Evolutionary conservation across 129 eudicot species (phyloP).

Genomic region (Oenanthe sinensis): DNA sequence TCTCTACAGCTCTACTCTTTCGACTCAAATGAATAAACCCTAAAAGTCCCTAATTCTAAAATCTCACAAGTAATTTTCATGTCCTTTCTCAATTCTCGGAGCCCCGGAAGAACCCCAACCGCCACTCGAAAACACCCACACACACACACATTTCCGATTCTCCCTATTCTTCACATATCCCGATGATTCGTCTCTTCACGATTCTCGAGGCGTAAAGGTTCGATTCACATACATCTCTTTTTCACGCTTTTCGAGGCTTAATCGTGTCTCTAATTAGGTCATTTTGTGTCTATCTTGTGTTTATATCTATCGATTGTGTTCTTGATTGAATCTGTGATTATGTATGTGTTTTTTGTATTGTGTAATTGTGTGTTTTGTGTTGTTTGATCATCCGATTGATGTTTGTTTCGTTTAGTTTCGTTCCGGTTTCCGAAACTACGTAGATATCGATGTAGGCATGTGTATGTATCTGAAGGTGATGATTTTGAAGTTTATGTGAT

Average conservation of each 20-base stretch:
- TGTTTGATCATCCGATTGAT: conserved; percentile 24
- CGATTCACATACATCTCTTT: neutral
- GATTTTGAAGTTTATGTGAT: conserved; percentile 9
- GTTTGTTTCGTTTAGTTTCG: neutral
- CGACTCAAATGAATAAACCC: too few species aligned
- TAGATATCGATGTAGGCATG: neutral
- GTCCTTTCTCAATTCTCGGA: too few species aligned
- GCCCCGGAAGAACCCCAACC: too few species aligned
- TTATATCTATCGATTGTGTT: neutral
- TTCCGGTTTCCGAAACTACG: neutral
- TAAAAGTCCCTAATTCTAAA: too few species aligned
- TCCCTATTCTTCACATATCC: neutral
- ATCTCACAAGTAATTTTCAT: too few species aligned
- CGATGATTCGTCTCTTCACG: neutral
- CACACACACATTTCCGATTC: neutral
- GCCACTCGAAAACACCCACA: too few species aligned
- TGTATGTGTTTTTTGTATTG: conserved; percentile 9
- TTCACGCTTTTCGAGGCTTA: neutral
- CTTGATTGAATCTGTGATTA: neutral
- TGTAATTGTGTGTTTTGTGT: conserved; percentile 7
- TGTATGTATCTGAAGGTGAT: neutral
- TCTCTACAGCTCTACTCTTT: too few species aligned
- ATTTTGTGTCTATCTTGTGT: neutral
- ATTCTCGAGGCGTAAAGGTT: neutral
- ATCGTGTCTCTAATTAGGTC: neutral